phyloP scores from a whole-genome alignment of 352 stramenopile species.

The Aphanomyces cochlioides region DNA sequence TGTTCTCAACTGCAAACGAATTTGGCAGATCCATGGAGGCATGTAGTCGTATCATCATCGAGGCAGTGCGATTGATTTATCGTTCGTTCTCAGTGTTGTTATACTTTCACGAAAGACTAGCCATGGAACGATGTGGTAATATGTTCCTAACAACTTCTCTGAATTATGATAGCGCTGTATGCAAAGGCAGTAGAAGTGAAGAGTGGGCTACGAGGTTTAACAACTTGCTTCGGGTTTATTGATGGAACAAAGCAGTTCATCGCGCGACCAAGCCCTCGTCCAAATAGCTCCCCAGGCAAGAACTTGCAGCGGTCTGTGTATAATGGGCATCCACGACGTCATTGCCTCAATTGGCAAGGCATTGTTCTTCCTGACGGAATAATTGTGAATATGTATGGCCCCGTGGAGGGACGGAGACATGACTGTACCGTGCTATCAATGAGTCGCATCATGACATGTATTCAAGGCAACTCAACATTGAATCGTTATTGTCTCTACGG shows the following conservation, averaged over 20 bases:
- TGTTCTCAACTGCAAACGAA: slow-evolving; percentile 13
- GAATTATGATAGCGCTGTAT: neutral
- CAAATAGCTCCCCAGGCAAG: neutral
- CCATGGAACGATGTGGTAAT: neutral
- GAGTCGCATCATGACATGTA: neutral
- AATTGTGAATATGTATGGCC: slow-evolving; percentile 15
- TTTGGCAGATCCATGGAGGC: slow-evolving; percentile 12
- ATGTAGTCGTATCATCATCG: slow-evolving; percentile 3
- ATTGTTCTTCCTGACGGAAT: neutral
- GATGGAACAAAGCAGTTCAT: slow-evolving; percentile 32
- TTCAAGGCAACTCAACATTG: neutral
- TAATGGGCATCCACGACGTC: slow-evolving; percentile 22
- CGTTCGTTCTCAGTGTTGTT: neutral
- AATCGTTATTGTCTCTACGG: neutral
- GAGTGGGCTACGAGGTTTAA: neutral
- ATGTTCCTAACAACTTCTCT: no score
- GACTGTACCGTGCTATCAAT: slow-evolving; percentile 15
- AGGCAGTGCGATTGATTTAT: neutral
- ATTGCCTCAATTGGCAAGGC: slow-evolving; percentile 24
- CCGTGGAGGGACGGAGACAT: slow-evolving; percentile 15
- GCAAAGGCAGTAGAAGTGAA: slow-evolving; percentile 7
- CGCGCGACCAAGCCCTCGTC: slow-evolving; percentile 9
- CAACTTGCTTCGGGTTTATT: slow-evolving; percentile 29
- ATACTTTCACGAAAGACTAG: slow-evolving; percentile 1
- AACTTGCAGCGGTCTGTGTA: slow-evolving; percentile 21